Evolutionary conservation across 192 early-diverging fungal genomes (phyloP), one percentile per base, ranked within the genome.

Genomic region (Coemansia sp.): DNA sequence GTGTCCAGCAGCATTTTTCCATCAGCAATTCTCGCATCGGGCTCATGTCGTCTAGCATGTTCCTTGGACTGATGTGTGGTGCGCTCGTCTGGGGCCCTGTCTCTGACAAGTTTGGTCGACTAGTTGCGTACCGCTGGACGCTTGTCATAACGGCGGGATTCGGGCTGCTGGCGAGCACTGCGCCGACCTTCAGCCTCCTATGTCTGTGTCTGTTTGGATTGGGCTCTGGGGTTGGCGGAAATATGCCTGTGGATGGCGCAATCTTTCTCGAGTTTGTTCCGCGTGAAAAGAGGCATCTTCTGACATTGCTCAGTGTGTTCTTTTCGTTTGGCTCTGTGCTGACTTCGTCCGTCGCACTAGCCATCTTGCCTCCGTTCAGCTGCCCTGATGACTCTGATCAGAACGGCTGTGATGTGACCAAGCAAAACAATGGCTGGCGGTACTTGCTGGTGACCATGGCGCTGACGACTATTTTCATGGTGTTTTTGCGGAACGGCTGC

Each of bases 231-330:
- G 91, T 93, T 56, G 87, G 86, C 60, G 85, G 76, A 11, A 81
- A 77, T 51, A 88, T 86, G 86, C 85, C 76, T 48, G 89, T 78
- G 60, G 89, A 73, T 82, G 91, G 91, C 11, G 87, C 92, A 28
- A 70, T 95, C 14, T 95, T 93, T 56, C 84, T 95, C 4, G 92
- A 95, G 80, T 94, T 93, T 59, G 82, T 92, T 33, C 94, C 94
- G 23, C 82, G 86, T 50, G 84, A 87, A 57, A 84, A 91, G 59
- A 91, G 91, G 60, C 86, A 92, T 62, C 77, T 94, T 39, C 79
- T 95, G 69, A 95, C 92, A 0, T 84, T 95, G 45, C 83, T 95
- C 63, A 92, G 91, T 5, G 82, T 92, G 9, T 94, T 95, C 56
- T 95, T 92, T 58, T 92, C 94, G 1, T 76, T 91, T 53, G 94